Evolutionary conservation across 2,329 filamentous ascomycete species (phyloP).

Genomic region (Cladophialophora bantiana): DNA sequence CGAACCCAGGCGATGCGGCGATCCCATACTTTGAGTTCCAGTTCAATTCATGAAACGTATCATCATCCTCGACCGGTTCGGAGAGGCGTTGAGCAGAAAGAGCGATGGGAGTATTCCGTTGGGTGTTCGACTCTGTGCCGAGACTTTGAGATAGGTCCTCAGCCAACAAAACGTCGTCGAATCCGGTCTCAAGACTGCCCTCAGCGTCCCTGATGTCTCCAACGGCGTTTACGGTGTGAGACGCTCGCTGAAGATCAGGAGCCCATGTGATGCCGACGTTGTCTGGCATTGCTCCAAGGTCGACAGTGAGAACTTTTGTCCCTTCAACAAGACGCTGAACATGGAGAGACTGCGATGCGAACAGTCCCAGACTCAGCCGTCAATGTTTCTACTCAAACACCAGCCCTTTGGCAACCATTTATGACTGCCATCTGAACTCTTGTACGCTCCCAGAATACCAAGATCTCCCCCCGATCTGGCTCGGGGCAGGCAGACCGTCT

Average conservation of each 20-base stretch:
- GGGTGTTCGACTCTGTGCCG: conserved; percentile 29
- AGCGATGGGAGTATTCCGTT: conserved; percentile 34
- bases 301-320: conserved; percentile 6
- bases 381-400: conserved; percentile 19
- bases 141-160: conserved; percentile 18
- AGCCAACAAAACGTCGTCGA: conserved; percentile 6
- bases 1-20: conserved; percentile 19
- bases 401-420: conserved; percentile 17
- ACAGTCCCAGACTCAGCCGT: conserved; percentile 10
- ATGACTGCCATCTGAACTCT: conserved; percentile 20
- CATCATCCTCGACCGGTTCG: conserved; percentile 29
- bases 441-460: conserved; percentile 2
- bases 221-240: conserved; percentile 10
- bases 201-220: neutral
- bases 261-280: conserved; percentile 36
- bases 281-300: conserved; percentile 29
- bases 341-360: conserved; percentile 15
- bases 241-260: conserved; percentile 26
- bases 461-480: neutral
- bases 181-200: conserved; percentile 5
- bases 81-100: conserved; percentile 25
- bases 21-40: conserved; percentile 13
- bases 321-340: conserved; percentile 16
- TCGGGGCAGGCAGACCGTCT: neutral
- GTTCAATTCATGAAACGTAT: conserved; percentile 18